Evolutionary conservation across 1,139 yeast genomes (phyloP), one percentile per base, ranked within the genome.

Genomic region (Magnusiomyces ingens): DNA sequence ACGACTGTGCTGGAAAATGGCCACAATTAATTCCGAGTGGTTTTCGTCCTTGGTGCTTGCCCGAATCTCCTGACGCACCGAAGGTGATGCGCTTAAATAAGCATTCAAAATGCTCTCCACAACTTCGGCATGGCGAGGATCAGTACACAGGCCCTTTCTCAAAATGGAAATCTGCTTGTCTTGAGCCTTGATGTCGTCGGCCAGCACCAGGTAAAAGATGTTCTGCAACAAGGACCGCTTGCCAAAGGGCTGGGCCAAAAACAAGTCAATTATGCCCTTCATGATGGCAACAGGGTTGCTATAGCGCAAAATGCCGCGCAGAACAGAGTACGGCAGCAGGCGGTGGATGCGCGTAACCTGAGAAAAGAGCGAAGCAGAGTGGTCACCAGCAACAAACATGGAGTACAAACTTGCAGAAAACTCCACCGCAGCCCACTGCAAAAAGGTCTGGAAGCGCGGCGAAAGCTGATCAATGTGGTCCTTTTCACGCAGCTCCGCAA

Each of bases 201-300:
- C 80, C 42, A 91, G 71, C 41, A 88, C 75, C 65, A 86, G 82
- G 17, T 85, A 78, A 63, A 91, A 85, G 54, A 89, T 77, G 59
- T 82, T 78, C 56, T 83, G 89, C 50, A 93, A 72, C 32, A 91
- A 69, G 1, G 95, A 81, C 56, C 79, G 79, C 45, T 81, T 78
- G 11, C 87, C 88, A 57, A 84, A 81, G 37, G 95, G 83, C 61
- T 85, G 89, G 19, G 90, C 86, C 68, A 91, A 78, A 58, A 91
- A 80, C 55, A 91, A 67, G 63, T 89, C 96, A 36, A 90, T 76
- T 62, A 90, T 56, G 26, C 85, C 81, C 55, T 90, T 85, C 71
- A 88, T 80, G 42, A 91, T 82, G 50, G 85, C 80, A 69, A 89
- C 81, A 2, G 98, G 98, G 64, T 91, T 91, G 1, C 97, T 87